phyloP scores from a whole-genome alignment of 768 basidiomycete genomes.

The Panaeolus papilionaceus region DNA sequence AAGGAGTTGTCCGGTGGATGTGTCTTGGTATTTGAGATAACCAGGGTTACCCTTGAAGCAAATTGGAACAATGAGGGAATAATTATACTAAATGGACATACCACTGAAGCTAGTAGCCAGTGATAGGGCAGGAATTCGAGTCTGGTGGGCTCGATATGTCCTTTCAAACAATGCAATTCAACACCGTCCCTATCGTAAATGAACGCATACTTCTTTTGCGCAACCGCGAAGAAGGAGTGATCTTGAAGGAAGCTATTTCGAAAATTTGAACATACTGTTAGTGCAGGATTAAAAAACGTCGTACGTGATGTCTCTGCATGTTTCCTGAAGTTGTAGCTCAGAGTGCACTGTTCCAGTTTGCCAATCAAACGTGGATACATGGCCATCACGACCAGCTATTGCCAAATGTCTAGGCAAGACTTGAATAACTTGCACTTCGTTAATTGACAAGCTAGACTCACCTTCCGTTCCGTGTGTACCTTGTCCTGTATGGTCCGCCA shows the following conservation, averaged over 20 bases:
- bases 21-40: conserved; percentile 96
- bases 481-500: conserved; percentile 81
- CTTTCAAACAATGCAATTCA: conserved; percentile 85
- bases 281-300: conserved; percentile 1
- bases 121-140: conserved; percentile 96
- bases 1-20: conserved; percentile 88
- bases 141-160: conserved; percentile 87
- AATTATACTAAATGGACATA: conserved; percentile 42
- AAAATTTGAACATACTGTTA: conserved; percentile 12
- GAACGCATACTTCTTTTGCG: conserved; percentile 95
- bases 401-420: conserved; percentile 72
- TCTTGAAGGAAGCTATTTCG: conserved; percentile 83
- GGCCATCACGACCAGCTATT: conserved; percentile 81
- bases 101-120: conserved; percentile 88
- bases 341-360: conserved; percentile 84
- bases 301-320: conserved; percentile 88
- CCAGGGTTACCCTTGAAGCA: conserved; percentile 78
- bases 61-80: conserved; percentile 2
- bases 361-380: conserved; percentile 95
- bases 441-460: conserved; percentile 33
- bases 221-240: conserved; percentile 92
- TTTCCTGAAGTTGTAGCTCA: conserved; percentile 90
- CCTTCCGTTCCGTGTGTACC: conserved; percentile 94
- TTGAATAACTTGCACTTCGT: background rate
- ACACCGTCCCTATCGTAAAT: conserved; percentile 96